Base-by-base conservation (phyloP, 192 early-diverging fungal species). In the Entomortierella chlamydospora region DNA sequence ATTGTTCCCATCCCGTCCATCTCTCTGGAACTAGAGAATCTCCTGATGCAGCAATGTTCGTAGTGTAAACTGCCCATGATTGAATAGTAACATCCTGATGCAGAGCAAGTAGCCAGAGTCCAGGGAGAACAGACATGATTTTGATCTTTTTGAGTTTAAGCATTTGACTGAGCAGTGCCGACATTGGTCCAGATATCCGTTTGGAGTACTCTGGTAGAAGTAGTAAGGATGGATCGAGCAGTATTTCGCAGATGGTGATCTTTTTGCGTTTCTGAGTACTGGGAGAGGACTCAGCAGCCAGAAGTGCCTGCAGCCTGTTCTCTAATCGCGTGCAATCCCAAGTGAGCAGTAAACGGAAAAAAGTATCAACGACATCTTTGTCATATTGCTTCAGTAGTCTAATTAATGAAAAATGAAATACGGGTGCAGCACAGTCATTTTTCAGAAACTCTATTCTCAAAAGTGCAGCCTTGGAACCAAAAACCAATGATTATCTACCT, bases 1-100 rank as follows among this genome's bases (percentile, higher is more conserved):
- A 78, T 22, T 56, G 61, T 26, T 78, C 74, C 74, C 74, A 78
- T 13, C 74, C 53, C 4, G 23, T 30, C 74, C 74, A 78, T 20
- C 67, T 51, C 37, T 78, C 74, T 2, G n/a, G 26, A 4, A 39
- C 29, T 23, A 78, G 2, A 18, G 42, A 42, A 26, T 64, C 74
- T 28, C 31, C 25, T 10, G 61, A n/a, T 0, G 61, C 61, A n/a
- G 60, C 74, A 2, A 57, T 13, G 13, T 43, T 55, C 17, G 25
- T 69, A 7, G 67, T 68, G 28, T 51, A 34, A 20, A 64, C 29
- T 1, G 73, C 73, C 73, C 73, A 77, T 6, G 60, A 18, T 13
- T 64, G 67, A 37, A 78, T 78, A 2, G 26, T 29, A 15, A 51
- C 25, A 28, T 78, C 54, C 4, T 59, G 29, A 30, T 78, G 74